Evolutionary conservation across 371 early-diverging fungal genomes (phyloP), one percentile per base, ranked within the genome.

Genomic region (Lichtheimia ramosa): DNA sequence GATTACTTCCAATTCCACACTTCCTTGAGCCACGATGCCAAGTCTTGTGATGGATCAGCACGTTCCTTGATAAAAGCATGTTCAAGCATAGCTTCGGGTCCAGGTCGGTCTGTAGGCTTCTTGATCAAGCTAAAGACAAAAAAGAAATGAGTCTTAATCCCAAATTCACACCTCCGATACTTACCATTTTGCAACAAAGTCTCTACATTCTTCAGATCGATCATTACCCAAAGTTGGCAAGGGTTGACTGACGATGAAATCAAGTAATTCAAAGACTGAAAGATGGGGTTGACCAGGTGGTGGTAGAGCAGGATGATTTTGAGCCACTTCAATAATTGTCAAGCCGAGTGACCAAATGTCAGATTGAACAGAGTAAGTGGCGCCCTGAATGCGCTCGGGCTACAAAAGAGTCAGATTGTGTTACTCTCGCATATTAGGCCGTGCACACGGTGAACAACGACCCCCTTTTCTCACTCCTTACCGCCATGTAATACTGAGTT

Each of bases 261-360:
- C 89, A 48, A 97, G 70, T 28, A 98, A 76, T 69, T 97, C 99
- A 66, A 98, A 91, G 5, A 93, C 87, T 1, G 95, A 84, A 54
- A 93, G 68, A 54, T 85, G 73, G 63, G 67, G 83, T 68, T 73
- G 81, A 62, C 66, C 88, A 59, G 75, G 85, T 12, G 88, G 85
- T 40, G 91, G 91, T 58, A 90, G 92, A 14, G 98, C 96, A 71
- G 95, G 95, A 68, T 87, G 83, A 56, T 91, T 91, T 65, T 92
- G 84, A 5, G 96, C 96, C 8, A 96, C 84, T 74, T 99, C 99
- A 53, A 96, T 88, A 49, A 98, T 79, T 5, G 96, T 92, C 59
- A 97, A 74, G 0, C 97, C 97, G 28, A 98, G 73, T 8, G 93
- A 92, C 99, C 99, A 98, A 16, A 96, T 89, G 71, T 98, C 99